A percentile compares a stretch with the other conserved stretches of the same genome.
Evolutionary conservation across 441 rosid genomes (phyloP).

Genomic region (Gossypium trilobum): DNA sequence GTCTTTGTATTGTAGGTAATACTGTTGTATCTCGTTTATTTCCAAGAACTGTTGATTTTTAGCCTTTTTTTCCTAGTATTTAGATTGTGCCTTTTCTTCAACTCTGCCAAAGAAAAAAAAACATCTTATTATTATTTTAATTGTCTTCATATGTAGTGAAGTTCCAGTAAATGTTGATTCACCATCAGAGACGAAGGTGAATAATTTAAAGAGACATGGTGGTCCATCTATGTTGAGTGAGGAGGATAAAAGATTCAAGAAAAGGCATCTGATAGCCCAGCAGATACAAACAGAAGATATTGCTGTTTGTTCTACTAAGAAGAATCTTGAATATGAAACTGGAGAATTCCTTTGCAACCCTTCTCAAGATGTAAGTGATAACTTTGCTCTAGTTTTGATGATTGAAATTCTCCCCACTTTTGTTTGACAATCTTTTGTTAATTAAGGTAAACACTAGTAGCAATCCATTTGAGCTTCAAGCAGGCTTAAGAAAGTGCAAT

Average conservation of each 20-base stretch:
- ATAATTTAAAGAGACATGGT: conserved; percentile 43
- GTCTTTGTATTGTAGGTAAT: conserved; percentile 87
- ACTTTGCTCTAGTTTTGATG: conserved; percentile 9
- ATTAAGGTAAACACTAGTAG: conserved; percentile 28
- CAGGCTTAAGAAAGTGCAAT: conserved; percentile 59
- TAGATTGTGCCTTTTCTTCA: neutral
- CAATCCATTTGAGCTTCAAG: conserved; percentile 30
- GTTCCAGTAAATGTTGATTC: conserved; percentile 41
- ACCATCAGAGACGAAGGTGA: conserved; percentile 36
- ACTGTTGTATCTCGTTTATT: conserved; percentile 7
- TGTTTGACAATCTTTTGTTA: conserved; percentile 12
- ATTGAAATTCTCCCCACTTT: neutral
- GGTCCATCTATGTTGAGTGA: conserved; percentile 31
- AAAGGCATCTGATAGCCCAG: conserved; percentile 35
- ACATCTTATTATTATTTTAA: conserved; percentile 3
- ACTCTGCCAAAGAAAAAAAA: neutral
- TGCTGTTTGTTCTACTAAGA: conserved; percentile 24
- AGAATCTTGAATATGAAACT: conserved; percentile 33
- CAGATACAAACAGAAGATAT: conserved; percentile 26
- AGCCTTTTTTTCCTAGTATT: neutral
- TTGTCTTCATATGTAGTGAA: conserved; percentile 38
- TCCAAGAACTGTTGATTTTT: neutral
- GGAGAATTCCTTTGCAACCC: conserved; percentile 19
- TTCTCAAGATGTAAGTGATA: conserved; percentile 38
- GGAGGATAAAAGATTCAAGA: conserved; percentile 38